Evolutionary conservation across 306 rosid genomes (phyloP).

Genomic region (Coriaria nepalensis): DNA sequence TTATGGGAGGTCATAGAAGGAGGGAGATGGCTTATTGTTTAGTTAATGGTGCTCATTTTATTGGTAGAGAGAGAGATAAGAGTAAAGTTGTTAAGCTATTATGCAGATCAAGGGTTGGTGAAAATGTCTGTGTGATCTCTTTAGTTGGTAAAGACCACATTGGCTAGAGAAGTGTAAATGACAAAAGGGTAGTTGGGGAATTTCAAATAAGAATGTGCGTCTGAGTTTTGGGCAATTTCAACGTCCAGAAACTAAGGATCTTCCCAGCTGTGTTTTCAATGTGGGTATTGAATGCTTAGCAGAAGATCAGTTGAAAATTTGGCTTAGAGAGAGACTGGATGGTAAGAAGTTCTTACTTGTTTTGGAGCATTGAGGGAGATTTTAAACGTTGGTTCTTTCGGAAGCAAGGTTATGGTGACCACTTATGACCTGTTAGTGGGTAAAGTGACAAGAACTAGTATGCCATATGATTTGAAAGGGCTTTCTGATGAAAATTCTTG

Average conservation of each 20-base stretch:
- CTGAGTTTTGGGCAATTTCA: constrained; percentile 10
- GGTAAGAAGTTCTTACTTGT: constrained; percentile 21
- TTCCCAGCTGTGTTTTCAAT: constrained; percentile 8
- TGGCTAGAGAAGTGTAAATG: constrained; percentile 10
- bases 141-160: constrained; percentile 8
- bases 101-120: not conserved
- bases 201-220: constrained; percentile 10
- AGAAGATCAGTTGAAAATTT: not conserved
- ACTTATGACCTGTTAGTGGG: constrained; percentile 2
- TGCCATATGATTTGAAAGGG: not conserved
- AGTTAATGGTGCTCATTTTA: not conserved
- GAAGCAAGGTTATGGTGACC: constrained; percentile 19
- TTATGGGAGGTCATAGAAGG: not conserved
- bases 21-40: not conserved
- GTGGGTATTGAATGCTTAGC: not conserved
- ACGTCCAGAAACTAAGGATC: constrained; percentile 4
- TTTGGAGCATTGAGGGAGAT: constrained; percentile 14
- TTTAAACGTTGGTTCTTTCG: constrained; percentile 11
- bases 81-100: not conserved
- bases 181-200: not conserved
- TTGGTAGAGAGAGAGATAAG: not conserved
- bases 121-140: not conserved
- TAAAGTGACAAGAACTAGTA: not conserved
- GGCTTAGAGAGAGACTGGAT: constrained; percentile 5
- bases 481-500: not conserved